phyloP scores from a whole-genome alignment of 1,284 basidiomycete genomes.

The Leccinum glutinopallens region DNA sequence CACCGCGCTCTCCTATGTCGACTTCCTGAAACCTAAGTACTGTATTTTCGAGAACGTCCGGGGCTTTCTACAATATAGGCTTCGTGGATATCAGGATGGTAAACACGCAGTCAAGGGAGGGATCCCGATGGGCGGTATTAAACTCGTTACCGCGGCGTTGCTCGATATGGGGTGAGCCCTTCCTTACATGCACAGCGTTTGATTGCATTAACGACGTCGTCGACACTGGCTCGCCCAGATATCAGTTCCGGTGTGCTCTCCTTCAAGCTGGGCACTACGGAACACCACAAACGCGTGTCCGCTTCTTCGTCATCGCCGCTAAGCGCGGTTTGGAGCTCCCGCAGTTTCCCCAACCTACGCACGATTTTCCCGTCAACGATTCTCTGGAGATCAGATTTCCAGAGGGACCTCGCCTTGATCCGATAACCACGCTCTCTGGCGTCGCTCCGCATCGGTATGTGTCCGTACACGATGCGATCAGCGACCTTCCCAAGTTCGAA shows the following conservation, averaged over 20 bases:
- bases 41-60: conserved; percentile 74
- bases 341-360: conserved; percentile 66
- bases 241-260: conserved; percentile 64
- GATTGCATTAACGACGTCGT: background rate
- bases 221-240: conserved; percentile 42
- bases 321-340: conserved; percentile 55
- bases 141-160: conserved; percentile 59
- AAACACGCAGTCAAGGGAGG: conserved; percentile 55
- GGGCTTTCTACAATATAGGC: conserved; percentile 61
- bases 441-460: conserved; percentile 55
- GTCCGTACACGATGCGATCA: conserved; percentile 67
- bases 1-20: conserved; percentile 63
- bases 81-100: conserved; percentile 54
- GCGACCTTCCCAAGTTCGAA: conserved; percentile 67
- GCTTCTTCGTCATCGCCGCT: conserved; percentile 73
- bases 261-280: conserved; percentile 76
- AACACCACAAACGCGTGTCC: conserved; percentile 64
- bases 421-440: conserved; percentile 50
- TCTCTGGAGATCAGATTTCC: conserved; percentile 51
- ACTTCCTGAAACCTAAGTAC: conserved; percentile 59
- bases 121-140: conserved; percentile 67
- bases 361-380: conserved; percentile 54
- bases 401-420: conserved; percentile 41
- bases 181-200: background rate
- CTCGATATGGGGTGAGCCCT: conserved; percentile 59